Conservation (phyloP, 164 flowering plant genomes). For the Stephania japonica region DNA sequence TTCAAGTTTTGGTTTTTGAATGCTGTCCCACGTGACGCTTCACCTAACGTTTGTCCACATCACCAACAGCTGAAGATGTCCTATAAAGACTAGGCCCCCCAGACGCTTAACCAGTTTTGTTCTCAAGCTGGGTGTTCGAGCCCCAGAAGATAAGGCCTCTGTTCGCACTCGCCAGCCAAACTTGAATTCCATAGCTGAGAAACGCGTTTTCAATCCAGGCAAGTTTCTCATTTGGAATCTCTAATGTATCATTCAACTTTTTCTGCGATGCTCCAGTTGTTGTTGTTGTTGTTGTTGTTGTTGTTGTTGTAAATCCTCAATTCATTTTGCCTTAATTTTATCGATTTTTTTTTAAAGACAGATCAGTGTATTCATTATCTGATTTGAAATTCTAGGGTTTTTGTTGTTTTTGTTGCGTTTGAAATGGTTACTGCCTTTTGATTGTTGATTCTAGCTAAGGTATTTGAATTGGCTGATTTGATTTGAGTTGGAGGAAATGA, state of each 20-base stretch:
- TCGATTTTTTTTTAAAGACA: background rate
- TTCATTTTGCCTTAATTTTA: background rate
- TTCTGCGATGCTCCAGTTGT: background rate
- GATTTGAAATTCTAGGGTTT: background rate
- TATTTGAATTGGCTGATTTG: background rate
- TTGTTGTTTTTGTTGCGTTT: background rate
- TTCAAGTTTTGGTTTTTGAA: too few relatives aligned
- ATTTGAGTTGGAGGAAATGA: background rate
- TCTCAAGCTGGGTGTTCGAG: background rate
- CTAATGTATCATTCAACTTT: background rate
- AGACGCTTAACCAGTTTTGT: background rate
- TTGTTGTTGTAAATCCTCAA: background rate
- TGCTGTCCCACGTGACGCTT: too few relatives aligned
- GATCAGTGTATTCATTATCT: background rate
- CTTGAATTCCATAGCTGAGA: background rate
- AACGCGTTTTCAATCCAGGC: background rate
- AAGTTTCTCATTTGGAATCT: background rate
- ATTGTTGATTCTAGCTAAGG: background rate
- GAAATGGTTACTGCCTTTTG: background rate
- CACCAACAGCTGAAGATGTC: background rate
- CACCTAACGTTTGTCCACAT: background rate
- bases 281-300: background rate
- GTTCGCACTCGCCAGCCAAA: background rate
- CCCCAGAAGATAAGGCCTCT: constrained; percentile 1
- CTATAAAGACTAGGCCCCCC: background rate